Evolutionary conservation across 306 rosid species (phyloP), one percentile per base, ranked within the genome.

Genomic region (Vachellia pachyceras): DNA sequence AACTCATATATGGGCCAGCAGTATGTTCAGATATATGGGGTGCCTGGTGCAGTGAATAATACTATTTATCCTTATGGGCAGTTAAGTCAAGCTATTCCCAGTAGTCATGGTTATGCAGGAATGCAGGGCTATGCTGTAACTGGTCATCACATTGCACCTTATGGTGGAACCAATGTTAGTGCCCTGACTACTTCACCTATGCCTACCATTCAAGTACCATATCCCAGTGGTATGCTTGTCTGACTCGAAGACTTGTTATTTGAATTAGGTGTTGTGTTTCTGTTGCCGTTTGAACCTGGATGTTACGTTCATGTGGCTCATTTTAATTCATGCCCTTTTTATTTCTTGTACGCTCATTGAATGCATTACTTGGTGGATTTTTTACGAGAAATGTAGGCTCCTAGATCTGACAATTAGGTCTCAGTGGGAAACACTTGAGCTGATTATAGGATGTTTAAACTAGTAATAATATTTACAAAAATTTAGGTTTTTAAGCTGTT

Each of bases 11-110:
- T 72, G 55, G 97, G 95, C 76, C 98, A 94, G 79, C 98, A 92
- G 71, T 95, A 90, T 86, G 85, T 92, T 83, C 98, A 87, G 87
- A 88, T 91, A 74, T 91, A 91, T 87, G 98, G 98, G 65, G 89
- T 90, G 78, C 97, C 97, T 61, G 97, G 97, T 77, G 73, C 92
- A 49, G 85, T 84, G 54, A 92, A 89, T 79, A 58, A 94, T 55
- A 65, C 92, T 54, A 10, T 90, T 46, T 90, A 92, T 86, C 94
- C 97, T 73, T 92, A 95, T 88, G 97, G 94, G 76, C 98, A 90
- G 79, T 20, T 92, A 82, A 88, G 97, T 83, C 97, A 90, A 82
- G 83, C 94, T 67, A 85, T 90, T 85, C 92, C 92, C 11, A 83
- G 97, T 76, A 90, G 92, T 85, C 97, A 90, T 78, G 89, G 92